Conservation (phyloP, 208 protist species). For the Leishmania mexicana region DNA sequence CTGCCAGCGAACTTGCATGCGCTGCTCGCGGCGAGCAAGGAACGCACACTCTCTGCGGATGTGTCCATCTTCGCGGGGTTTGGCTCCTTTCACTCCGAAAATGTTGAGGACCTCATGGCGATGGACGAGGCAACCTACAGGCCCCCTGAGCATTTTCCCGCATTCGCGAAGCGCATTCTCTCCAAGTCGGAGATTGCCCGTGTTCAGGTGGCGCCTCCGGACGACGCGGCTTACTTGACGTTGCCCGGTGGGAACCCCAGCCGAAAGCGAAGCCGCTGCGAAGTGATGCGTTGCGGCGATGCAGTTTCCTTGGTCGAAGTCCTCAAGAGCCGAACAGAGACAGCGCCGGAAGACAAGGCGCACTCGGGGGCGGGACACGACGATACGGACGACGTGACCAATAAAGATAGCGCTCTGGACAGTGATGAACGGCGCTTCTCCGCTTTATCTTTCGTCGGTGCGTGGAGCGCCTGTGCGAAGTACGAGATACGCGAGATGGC, state of each 20-base stretch:
- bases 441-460: neutral
- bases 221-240: neutral
- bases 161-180: conserved; percentile 56
- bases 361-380: conserved; percentile 12
- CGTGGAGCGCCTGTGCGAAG: conserved; percentile 12
- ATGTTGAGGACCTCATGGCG: conserved; percentile 85
- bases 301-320: conserved; percentile 12
- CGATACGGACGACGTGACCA: neutral
- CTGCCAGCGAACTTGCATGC: conserved; percentile 31
- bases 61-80: conserved; percentile 87
- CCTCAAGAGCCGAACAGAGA: conserved; percentile 5
- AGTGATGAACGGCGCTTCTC: neutral
- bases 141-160: conserved; percentile 41
- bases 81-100: conserved; percentile 92
- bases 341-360: neutral
- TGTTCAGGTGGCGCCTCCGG: neutral
- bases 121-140: conserved; percentile 47
- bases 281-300: neutral
- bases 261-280: conserved; percentile 14
- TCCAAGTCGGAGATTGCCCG: conserved; percentile 36
- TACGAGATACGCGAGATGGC: conserved; percentile 3
- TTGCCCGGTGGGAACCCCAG: neutral
- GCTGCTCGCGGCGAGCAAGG: conserved; percentile 34
- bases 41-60: conserved; percentile 21
- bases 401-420: conserved; percentile 8